phyloP scores from a whole-genome alignment of 2,329 filamentous ascomycete genomes.

The Diaporthe humulicola region DNA sequence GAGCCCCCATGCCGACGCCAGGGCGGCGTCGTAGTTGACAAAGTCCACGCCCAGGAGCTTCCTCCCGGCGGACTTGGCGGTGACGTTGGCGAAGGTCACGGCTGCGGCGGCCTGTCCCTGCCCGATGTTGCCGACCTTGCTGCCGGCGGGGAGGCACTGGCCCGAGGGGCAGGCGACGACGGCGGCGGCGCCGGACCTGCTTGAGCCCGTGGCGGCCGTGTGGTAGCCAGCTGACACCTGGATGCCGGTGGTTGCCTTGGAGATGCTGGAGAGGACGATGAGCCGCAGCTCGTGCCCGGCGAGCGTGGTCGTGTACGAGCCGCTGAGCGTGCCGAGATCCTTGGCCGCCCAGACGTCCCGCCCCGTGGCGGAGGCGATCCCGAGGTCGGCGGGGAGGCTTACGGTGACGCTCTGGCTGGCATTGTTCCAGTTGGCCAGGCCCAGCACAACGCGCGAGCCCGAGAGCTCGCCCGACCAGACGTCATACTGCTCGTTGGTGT shows the following conservation, averaged over 20 bases:
- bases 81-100: constrained; percentile 53
- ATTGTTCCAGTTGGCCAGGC: constrained; percentile 64
- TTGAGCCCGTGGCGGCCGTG: constrained; percentile 51
- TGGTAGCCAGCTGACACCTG: constrained; percentile 53
- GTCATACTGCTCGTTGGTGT: constrained; percentile 63
- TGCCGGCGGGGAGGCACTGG: constrained; percentile 58
- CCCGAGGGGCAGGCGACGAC: constrained; percentile 51
- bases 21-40: constrained; percentile 65
- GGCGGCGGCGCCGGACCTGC: constrained; percentile 51
- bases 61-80: constrained; percentile 46
- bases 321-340: constrained; percentile 51
- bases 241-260: constrained; percentile 39
- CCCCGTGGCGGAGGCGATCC: constrained; percentile 54
- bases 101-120: constrained; percentile 45
- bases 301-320: constrained; percentile 50
- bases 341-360: constrained; percentile 56
- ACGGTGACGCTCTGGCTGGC: constrained; percentile 57
- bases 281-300: constrained; percentile 55
- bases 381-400: constrained; percentile 55
- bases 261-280: constrained; percentile 53
- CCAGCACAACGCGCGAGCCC: constrained; percentile 56
- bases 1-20: constrained; percentile 56
- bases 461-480: constrained; percentile 64
- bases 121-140: constrained; percentile 57
- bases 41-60: constrained; percentile 62